These are phyloP conservation scores for Neurospora sp. DNA, from an alignment of 495 filamentous ascomycete species.

Conservation along the genomic window DNA sequence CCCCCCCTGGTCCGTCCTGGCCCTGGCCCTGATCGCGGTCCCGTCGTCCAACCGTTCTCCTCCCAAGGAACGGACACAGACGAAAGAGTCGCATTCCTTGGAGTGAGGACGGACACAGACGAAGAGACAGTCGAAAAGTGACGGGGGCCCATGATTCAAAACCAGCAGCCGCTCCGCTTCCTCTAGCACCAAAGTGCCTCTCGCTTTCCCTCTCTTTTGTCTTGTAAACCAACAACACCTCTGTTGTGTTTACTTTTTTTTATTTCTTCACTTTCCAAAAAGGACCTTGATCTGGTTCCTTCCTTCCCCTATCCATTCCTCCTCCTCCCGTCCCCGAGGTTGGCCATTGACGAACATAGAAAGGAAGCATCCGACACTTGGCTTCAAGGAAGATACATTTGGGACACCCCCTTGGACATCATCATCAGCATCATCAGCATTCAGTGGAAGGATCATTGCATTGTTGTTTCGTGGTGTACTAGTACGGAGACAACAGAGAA, in stretches of 20 bases:
- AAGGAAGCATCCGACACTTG: slow-evolving; percentile 10
- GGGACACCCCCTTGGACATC: neutral
- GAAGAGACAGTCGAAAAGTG: neutral
- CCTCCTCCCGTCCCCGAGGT: slow-evolving; percentile 6
- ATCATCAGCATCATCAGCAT: neutral
- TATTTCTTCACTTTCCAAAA: neutral
- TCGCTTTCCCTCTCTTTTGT: neutral
- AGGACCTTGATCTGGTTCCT: neutral
- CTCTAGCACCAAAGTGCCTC: neutral
- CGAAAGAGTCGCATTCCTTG: neutral
- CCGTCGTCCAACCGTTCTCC: neutral
- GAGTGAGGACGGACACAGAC: neutral
- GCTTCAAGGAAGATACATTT: slow-evolving; percentile 3
- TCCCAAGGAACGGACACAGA: neutral
- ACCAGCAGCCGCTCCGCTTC: neutral
- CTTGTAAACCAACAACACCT: neutral
- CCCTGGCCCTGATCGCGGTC: neutral
- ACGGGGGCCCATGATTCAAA: neutral
- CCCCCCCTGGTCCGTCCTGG: neutral
- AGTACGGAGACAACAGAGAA: neutral
- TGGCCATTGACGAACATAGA: slow-evolving; percentile 15
- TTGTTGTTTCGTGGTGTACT: neutral
- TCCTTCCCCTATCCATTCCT: neutral
- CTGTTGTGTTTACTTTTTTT: neutral
- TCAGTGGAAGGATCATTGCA: neutral